These are phyloP conservation scores for Porphyridium purpureum DNA, from an alignment of 23 red algal genomes.

Conservation along the genomic window DNA sequence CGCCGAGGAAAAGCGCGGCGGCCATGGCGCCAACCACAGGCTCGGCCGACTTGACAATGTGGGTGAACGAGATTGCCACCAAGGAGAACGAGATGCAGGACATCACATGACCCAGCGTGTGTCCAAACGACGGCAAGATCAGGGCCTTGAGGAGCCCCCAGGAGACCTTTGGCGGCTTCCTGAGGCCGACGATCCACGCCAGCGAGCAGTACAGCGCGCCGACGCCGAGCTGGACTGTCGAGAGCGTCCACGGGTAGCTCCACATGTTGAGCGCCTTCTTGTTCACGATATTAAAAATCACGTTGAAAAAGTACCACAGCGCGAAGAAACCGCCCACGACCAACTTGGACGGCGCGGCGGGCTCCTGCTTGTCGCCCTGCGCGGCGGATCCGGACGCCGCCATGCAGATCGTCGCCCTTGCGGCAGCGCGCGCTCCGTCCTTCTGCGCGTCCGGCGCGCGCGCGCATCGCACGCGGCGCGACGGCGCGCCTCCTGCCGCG, in stretches of 20 bases:
- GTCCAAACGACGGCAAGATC: slow-evolving; percentile 41
- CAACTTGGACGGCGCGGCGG: too few relatives aligned
- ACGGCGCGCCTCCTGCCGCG: too few relatives aligned
- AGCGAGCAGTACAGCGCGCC: slow-evolving; percentile 38
- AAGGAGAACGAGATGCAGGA: slow-evolving; percentile 81
- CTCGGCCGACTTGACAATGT: slow-evolving; percentile 92
- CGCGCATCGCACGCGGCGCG: too few relatives aligned
- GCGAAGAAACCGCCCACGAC: slow-evolving; percentile 58
- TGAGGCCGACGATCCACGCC: slow-evolving; percentile 34
- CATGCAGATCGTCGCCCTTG: too few relatives aligned
- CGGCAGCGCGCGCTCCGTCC: too few relatives aligned
- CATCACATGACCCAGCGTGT: slow-evolving; percentile 66
- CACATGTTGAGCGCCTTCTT: slow-evolving; percentile 79
- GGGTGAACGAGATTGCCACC: slow-evolving; percentile 87
- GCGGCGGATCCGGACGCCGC: too few relatives aligned
- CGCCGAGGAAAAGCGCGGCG: slow-evolving; percentile 56
- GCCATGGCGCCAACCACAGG: slow-evolving; percentile 58
- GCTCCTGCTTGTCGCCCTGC: too few relatives aligned
- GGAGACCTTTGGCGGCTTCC: slow-evolving; percentile 44
- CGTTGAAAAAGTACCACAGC: slow-evolving; percentile 89
- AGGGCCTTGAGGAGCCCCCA: slow-evolving; percentile 44
- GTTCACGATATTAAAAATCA: slow-evolving; percentile 89
- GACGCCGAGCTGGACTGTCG: slow-evolving; percentile 69
- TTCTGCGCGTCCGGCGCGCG: too few relatives aligned
- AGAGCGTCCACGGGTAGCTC: slow-evolving; percentile 64